phyloP scores from a whole-genome alignment of 495 filamentous ascomycete species.

The Aspergillus leporis region DNA sequence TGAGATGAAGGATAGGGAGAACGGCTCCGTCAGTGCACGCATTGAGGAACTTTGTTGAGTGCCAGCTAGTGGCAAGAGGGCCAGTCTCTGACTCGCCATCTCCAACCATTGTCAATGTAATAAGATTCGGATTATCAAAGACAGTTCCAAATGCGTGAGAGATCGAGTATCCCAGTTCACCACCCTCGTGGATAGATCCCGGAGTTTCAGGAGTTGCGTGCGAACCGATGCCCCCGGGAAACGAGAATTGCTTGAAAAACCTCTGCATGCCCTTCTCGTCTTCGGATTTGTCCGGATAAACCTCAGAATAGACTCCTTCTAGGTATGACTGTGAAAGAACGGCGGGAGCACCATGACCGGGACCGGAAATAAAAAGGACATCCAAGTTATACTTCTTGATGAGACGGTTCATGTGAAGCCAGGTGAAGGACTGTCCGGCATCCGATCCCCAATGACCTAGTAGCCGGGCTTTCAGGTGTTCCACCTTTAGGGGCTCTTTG shows the following conservation, averaged over 20 bases:
- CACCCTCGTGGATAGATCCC: conserved; percentile 71
- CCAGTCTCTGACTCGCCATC: conserved; percentile 76
- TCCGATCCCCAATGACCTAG: conserved; percentile 75
- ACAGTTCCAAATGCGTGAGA: conserved; percentile 74
- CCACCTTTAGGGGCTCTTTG: conserved; percentile 57
- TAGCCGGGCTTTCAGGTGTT: conserved; percentile 67
- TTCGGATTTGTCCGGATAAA: conserved; percentile 66
- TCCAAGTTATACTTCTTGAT: conserved; percentile 75
- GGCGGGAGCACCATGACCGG: conserved; percentile 71
- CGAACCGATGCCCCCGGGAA: conserved; percentile 71
- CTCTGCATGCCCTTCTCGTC: conserved; percentile 62
- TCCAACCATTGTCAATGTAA: conserved; percentile 71
- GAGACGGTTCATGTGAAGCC: conserved; percentile 75
- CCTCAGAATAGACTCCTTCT: conserved; percentile 71
- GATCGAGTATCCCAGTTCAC: conserved; percentile 74
- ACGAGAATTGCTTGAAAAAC: conserved; percentile 79
- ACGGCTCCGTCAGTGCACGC: conserved; percentile 72
- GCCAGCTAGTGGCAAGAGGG: conserved; percentile 72
- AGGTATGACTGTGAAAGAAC: conserved; percentile 72
- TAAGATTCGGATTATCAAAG: conserved; percentile 67
- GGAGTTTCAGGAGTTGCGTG: conserved; percentile 76
- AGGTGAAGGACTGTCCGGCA: conserved; percentile 72
- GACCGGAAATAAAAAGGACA: conserved; percentile 67
- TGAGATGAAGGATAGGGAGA: conserved; percentile 72
- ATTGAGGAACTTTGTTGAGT: conserved; percentile 74